Base-by-base conservation (phyloP, 2,329 filamentous ascomycete species). In the Nemania serpens region DNA sequence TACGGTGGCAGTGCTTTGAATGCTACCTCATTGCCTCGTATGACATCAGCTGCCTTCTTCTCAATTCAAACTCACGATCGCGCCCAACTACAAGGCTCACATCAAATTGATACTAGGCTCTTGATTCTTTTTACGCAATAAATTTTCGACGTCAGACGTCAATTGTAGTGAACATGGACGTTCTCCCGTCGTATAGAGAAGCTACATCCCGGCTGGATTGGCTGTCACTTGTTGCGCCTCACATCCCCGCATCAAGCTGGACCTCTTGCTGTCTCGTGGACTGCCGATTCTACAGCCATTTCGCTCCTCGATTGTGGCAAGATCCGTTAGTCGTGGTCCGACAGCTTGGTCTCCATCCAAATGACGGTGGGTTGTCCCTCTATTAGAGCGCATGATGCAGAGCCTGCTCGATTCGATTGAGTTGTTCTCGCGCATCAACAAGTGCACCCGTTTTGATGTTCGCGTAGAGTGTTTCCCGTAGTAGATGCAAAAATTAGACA, bases 171-270 rank as follows among this genome's bases (percentile, higher is more conserved):
- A 34, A 51, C 9, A 75, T 77, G 74, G 72, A 75, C 9, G 61
- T 68, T 11, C 77, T 81, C n/a, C 83, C 84, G 1, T 83, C 84
- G 0, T 87, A 87, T 69, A 73, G 77, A 52, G 78, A 85, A 60
- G 83, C 84, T 54, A 79, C 76, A 2, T 68, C 75, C 7, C 73
- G 69, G 10, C 69, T 69, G 54, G 79, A 85, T 74, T 85, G 83
- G 81, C 74, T 85, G 15, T 71, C 71, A 33, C 63, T 85, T 3
- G 79, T 79, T 12, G 80, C 77, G 6, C 77, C 80, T 1, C 81
- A 79, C 64, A 64, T 84, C 48, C 67, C 71, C 2, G 65, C 76
- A 43, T 58, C 67, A 5, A 77, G 82, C 66, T 82, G 81, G 65
- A 67, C 74, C 22, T 70, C 72, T 7, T 77, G 85, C 45, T 84